A percentile compares a stretch with the other conserved stretches of the same genome.
Conservation (phyloP, 176 grass and related monocot genomes). For the Oryza nivara region DNA sequence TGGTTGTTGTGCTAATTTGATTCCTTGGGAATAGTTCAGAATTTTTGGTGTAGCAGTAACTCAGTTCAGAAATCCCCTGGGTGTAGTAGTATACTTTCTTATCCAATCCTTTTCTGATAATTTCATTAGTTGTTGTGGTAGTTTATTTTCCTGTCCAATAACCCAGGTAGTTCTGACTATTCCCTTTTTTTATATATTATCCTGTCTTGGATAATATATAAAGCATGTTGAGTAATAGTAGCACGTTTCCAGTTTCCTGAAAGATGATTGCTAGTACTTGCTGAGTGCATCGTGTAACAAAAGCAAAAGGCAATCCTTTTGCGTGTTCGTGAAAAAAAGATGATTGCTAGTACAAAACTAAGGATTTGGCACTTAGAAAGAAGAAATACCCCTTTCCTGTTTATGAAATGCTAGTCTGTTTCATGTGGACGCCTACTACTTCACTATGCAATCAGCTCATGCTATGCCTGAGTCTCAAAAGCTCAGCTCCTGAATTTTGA, state of each 20-base stretch:
- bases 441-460: not conserved
- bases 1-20: not conserved
- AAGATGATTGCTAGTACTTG: not conserved
- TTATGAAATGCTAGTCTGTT: not conserved
- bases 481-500: not conserved
- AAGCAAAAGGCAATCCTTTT: no score
- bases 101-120: not conserved
- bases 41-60: not conserved
- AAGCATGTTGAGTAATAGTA: not conserved
- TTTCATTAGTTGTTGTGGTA: not conserved
- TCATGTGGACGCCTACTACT: not conserved
- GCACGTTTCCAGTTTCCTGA: not conserved
- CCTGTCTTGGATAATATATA: not conserved
- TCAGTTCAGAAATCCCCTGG: no score
- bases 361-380: not conserved
- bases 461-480: conserved; percentile 6
- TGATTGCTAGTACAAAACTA: not conserved
- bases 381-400: not conserved
- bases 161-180: not conserved
- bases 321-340: no score
- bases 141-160: not conserved
- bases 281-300: no score
- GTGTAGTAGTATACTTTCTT: not conserved
- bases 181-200: not conserved
- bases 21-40: not conserved